Conservation (phyloP, 768 basidiomycete species). For the Pleurotus tuber-regium region DNA sequence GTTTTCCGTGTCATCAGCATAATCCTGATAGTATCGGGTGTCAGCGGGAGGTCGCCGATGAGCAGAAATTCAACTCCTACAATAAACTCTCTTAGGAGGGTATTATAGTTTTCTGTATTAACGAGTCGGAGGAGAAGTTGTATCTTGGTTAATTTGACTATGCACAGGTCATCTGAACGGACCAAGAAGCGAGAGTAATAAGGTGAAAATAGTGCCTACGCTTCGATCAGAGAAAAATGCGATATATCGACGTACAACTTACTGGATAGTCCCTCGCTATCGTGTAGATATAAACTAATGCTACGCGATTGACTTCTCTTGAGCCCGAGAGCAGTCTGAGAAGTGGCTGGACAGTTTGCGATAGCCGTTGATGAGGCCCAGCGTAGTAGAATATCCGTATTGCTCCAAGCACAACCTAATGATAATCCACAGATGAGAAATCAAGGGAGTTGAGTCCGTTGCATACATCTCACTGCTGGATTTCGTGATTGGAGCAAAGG, state of each 20-base stretch:
- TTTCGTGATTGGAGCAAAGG: slow-evolving; percentile 85
- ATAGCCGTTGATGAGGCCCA: slow-evolving; percentile 51
- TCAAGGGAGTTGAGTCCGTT: neutral
- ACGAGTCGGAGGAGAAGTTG: slow-evolving; percentile 66
- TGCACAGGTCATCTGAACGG: slow-evolving; percentile 60
- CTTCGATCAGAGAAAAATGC: neutral
- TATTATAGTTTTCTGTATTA: slow-evolving; percentile 61
- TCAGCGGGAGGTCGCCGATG: neutral
- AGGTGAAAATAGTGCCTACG: slow-evolving; percentile 59
- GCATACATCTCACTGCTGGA: slow-evolving; percentile 80
- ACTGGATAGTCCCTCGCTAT: slow-evolving; percentile 71
- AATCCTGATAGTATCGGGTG: slow-evolving; percentile 51
- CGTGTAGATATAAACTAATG: slow-evolving; percentile 65
- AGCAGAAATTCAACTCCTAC: slow-evolving; percentile 45
- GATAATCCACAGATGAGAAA: slow-evolving; percentile 3
- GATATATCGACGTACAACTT: slow-evolving; percentile 26
- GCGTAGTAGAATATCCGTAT: slow-evolving; percentile 74
- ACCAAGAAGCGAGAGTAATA: slow-evolving; percentile 70
- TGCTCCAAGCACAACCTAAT: slow-evolving; percentile 77
- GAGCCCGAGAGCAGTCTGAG: slow-evolving; percentile 69
- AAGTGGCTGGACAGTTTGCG: slow-evolving; percentile 67
- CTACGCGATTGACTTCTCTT: slow-evolving; percentile 72
- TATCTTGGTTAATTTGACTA: slow-evolving; percentile 76
- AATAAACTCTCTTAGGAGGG: slow-evolving; percentile 79
- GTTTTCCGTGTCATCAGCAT: slow-evolving; percentile 77